Conservation (phyloP, 768 basidiomycete genomes). For the Phylloporus scabripes region DNA sequence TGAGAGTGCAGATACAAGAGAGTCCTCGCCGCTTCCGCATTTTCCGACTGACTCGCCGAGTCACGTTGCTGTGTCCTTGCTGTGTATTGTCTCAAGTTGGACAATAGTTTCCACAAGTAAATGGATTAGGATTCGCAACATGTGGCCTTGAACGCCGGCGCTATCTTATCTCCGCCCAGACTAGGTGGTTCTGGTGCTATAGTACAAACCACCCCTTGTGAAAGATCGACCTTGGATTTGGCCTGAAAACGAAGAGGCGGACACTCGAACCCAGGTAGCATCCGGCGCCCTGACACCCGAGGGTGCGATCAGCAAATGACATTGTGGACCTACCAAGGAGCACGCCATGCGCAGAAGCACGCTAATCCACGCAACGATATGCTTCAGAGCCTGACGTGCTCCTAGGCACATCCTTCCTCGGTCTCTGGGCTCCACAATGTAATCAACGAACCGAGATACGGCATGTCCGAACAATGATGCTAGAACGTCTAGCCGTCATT, state of each 20-base stretch:
- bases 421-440: no score
- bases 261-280: neutral
- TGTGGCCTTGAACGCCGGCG: neutral
- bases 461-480: neutral
- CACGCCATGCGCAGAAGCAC: neutral
- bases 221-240: neutral
- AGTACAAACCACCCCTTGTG: neutral
- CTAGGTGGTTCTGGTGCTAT: neutral
- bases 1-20: neutral
- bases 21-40: neutral
- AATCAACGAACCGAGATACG: neutral
- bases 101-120: slow-evolving; percentile 3
- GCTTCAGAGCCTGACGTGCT: neutral
- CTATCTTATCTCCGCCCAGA: slow-evolving; percentile 21
- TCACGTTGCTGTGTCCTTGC: slow-evolving; percentile 20
- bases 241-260: neutral
- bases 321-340: neutral
- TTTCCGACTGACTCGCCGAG: neutral
- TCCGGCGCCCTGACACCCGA: no score
- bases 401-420: neutral
- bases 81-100: slow-evolving; percentile 2
- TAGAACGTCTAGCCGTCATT: neutral
- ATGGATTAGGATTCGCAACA: neutral
- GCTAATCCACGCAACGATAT: neutral
- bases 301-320: neutral